Percentiles rank a stretch among this genome's conserved stretches.
phyloP scores from a whole-genome alignment of 2,329 filamentous ascomycete species.

The Paraphaeosphaeria minitans region DNA sequence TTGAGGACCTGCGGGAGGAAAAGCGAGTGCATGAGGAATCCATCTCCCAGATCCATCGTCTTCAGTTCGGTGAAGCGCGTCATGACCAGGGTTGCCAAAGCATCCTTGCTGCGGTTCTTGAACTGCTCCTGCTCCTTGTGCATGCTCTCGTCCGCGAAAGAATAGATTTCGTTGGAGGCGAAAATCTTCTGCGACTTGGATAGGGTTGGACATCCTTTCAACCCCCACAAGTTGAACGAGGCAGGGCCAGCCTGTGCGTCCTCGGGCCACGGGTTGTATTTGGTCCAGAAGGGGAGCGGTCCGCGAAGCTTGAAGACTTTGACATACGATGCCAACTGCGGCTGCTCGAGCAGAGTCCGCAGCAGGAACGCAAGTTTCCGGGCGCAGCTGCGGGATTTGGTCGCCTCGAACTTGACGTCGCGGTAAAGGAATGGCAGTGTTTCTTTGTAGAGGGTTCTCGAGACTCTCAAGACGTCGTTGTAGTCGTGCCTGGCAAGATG shows the following conservation, averaged over 20 bases:
- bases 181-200: conserved; percentile 24
- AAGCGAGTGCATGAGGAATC: conserved; percentile 32
- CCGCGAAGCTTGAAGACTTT: conserved; percentile 22
- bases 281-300: conserved; percentile 24
- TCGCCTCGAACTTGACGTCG: conserved; percentile 26
- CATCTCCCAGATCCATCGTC: conserved; percentile 27
- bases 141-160: conserved; percentile 30
- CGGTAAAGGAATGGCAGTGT: conserved; percentile 23
- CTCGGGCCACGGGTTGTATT: conserved; percentile 27
- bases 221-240: conserved; percentile 27
- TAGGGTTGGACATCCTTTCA: conserved; percentile 24
- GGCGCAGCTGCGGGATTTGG: conserved; percentile 25
- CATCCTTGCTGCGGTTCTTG: conserved; percentile 27
- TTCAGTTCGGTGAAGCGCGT: conserved; percentile 25
- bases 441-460: conserved; percentile 20
- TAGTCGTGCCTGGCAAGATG: conserved; percentile 22
- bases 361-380: conserved; percentile 26
- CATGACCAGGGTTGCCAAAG: conserved; percentile 27
- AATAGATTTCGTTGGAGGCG: conserved; percentile 28
- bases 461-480: conserved; percentile 21
- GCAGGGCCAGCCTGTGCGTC: conserved; percentile 11
- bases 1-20: conserved; percentile 33
- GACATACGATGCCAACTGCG: conserved; percentile 22
- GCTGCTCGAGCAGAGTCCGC: conserved; percentile 29
- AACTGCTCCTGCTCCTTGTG: conserved; percentile 27